Conservation (phyloP, 768 basidiomycete genomes). For the Megacollybia marginata region DNA sequence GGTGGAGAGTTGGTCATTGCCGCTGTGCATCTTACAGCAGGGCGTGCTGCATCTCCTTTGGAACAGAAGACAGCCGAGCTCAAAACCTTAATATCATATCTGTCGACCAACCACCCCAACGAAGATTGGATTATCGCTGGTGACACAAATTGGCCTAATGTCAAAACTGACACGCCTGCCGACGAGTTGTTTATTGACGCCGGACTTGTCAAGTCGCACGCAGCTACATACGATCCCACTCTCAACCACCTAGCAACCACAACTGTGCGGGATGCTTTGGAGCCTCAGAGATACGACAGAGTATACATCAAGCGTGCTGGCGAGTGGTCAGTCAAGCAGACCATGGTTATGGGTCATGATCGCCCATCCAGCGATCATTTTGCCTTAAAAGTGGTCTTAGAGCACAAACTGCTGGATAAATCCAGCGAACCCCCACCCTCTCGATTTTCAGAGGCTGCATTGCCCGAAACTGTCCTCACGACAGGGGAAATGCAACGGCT, state of each 20-base stretch:
- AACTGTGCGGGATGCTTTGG: conserved; percentile 6
- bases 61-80: conserved; percentile 10
- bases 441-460: not conserved
- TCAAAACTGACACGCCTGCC: not conserved
- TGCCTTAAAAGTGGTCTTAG: not conserved
- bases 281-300: conserved; percentile 13
- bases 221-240: conserved; percentile 10
- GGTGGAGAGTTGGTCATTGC: conserved; percentile 6
- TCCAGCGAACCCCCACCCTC: not conserved
- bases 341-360: not conserved
- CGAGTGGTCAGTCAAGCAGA: not conserved
- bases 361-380: conserved; percentile 3
- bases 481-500: not conserved
- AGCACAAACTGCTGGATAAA: not conserved
- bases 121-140: conserved; percentile 12
- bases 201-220: not conserved
- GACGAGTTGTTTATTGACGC: conserved; percentile 4
- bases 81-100: conserved; percentile 2
- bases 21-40: conserved; percentile 13
- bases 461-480: not conserved
- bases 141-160: conserved; percentile 11
- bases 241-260: conserved; percentile 9
- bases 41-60: conserved; percentile 2
- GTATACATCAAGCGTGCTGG: conserved; percentile 6
- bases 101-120: conserved; percentile 1